Conservation (phyloP, 2,329 filamentous ascomycete genomes). For the Pestalotiopsis sp. region DNA sequence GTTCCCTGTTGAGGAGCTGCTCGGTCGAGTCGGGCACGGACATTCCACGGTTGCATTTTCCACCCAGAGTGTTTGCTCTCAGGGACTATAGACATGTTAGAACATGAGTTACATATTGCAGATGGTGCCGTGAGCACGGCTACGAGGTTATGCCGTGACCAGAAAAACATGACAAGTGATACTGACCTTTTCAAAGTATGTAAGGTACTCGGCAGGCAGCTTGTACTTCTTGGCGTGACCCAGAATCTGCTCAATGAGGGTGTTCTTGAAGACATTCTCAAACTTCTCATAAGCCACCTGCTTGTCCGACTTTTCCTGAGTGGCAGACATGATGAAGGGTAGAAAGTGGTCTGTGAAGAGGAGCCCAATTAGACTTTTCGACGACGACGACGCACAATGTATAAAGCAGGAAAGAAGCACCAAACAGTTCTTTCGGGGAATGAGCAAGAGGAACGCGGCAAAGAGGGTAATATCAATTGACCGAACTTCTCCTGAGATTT, state of each 20-base stretch:
- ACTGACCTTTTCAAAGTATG: conserved; percentile 83
- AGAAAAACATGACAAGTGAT: not conserved
- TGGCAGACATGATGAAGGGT: not conserved
- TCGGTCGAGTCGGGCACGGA: conserved; percentile 91
- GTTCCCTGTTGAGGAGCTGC: conserved; percentile 70
- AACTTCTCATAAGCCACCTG: conserved; percentile 82
- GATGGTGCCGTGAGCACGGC: conserved; percentile 14
- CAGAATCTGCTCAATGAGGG: conserved; percentile 80
- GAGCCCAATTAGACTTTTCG: not conserved
- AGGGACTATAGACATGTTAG: conserved; percentile 61
- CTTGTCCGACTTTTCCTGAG: conserved; percentile 56
- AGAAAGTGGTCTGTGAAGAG: not conserved
- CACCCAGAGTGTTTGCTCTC: conserved; percentile 84
- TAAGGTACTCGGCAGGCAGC: conserved; percentile 75
- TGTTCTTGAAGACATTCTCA: conserved; percentile 79
- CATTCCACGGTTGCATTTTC: conserved; percentile 99
- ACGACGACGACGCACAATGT: not conserved
- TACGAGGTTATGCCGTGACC: conserved; percentile 12
- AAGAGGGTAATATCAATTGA: not conserved
- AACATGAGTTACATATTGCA: conserved; percentile 10
- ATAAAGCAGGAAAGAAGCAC: not conserved
- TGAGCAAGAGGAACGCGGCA: not conserved
- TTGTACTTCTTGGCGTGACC: conserved; percentile 81
- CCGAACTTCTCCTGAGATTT: not conserved
- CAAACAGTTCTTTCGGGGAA: not conserved